phyloP scores from a whole-genome alignment of 2,329 filamentous ascomycete genomes.

The Fusarium luffae region DNA sequence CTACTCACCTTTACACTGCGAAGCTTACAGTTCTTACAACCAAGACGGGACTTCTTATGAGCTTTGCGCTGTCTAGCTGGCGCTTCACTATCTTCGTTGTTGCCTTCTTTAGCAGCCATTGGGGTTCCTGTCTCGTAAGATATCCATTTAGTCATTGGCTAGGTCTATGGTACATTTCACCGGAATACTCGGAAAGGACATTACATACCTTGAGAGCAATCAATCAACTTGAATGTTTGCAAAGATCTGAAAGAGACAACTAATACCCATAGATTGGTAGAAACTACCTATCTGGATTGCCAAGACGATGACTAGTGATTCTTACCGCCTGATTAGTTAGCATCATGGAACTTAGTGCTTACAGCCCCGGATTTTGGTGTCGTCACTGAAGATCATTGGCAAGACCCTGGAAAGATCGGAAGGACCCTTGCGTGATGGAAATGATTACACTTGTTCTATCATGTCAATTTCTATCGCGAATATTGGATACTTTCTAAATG shows the following conservation, averaged over 20 bases:
- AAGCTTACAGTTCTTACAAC: constrained; percentile 68
- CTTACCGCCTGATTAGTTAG: background rate
- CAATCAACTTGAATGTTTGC: background rate
- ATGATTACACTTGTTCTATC: background rate
- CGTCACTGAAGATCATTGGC: background rate
- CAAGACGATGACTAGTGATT: constrained; percentile 1
- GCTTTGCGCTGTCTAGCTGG: constrained; percentile 47
- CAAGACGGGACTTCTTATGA: constrained; percentile 64
- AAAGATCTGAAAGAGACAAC: background rate
- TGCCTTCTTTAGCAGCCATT: constrained; percentile 20
- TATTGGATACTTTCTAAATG: too few relatives aligned
- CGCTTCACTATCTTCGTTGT: background rate
- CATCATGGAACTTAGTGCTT: constrained; percentile 15
- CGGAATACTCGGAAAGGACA: constrained; percentile 14
- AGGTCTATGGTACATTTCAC: background rate
- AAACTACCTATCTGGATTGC: background rate
- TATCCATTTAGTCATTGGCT: background rate
- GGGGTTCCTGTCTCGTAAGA: background rate
- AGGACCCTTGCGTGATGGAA: background rate
- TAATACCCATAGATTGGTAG: background rate
- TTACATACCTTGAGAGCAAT: background rate
- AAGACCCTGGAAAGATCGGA: background rate
- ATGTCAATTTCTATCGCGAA: background rate
- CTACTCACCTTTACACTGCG: constrained; percentile 60
- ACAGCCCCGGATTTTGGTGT: constrained; percentile 1